A percentile compares a stretch with the other conserved stretches of the same genome.
Conservation (phyloP, 2,329 filamentous ascomycete species). For the Capronia americana region DNA sequence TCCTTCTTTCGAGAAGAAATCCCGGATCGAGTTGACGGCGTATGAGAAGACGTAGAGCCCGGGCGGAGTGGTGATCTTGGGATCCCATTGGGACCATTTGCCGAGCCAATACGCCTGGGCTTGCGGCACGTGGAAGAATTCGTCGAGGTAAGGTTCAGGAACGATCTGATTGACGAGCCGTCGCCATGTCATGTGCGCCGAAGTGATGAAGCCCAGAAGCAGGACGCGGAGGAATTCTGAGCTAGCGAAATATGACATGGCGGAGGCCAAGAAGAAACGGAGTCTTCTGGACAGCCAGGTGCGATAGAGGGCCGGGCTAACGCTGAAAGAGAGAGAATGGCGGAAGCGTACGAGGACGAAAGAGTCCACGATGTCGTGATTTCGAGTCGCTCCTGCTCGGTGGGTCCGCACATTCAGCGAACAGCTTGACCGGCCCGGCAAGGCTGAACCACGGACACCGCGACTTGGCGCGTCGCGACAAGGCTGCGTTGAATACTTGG, state of each 20-base stretch:
- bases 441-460: background rate
- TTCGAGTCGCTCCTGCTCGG: background rate
- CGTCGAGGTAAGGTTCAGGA: slow-evolving; percentile 64
- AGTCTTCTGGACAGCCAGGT: background rate
- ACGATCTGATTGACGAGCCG: slow-evolving; percentile 56
- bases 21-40: slow-evolving; percentile 55
- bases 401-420: slow-evolving; percentile 1
- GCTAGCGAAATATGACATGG: slow-evolving; percentile 33
- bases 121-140: slow-evolving; percentile 76
- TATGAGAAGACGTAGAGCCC: slow-evolving; percentile 72
- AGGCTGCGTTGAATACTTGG: background rate
- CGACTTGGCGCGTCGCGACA: background rate
- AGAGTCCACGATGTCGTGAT: slow-evolving; percentile 9
- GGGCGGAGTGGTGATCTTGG: slow-evolving; percentile 96
- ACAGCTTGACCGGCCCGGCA: background rate
- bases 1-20: slow-evolving; percentile 53
- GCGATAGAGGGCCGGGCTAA: background rate
- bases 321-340: background rate
- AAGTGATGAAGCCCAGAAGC: slow-evolving; percentile 32
- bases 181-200: slow-evolving; percentile 47
- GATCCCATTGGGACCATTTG: slow-evolving; percentile 81
- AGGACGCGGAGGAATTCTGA: slow-evolving; percentile 33
- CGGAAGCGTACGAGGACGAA: background rate
- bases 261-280: slow-evolving; percentile 5
- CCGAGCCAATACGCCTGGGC: slow-evolving; percentile 82